Percentiles rank a stretch among this genome's conserved stretches.
Evolutionary conservation across 768 basidiomycete genomes (phyloP).

Genomic region (Rhodotorula kratochvilovae): DNA sequence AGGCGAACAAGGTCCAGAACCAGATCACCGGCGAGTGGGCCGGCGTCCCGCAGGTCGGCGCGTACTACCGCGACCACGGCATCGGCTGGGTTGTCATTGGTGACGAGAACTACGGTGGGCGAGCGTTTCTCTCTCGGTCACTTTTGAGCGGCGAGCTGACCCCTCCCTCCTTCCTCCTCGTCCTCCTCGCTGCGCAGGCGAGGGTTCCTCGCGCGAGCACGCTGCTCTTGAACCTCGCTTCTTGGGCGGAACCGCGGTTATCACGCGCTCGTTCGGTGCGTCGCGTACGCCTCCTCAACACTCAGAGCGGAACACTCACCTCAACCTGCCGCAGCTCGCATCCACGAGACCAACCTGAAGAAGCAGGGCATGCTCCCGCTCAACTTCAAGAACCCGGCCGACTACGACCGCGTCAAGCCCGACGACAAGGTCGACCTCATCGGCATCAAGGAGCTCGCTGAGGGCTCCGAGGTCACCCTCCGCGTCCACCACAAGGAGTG

Average conservation of each 20-base stretch:
- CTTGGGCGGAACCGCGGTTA: constrained; percentile 23
- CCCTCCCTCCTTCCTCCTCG: neutral
- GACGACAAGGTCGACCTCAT: constrained; percentile 82
- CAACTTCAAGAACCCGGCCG: constrained; percentile 78
- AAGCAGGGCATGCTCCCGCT: constrained; percentile 66
- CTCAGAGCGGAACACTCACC: constrained; percentile 59
- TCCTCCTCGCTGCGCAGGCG: constrained; percentile 58
- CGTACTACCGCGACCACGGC: constrained; percentile 79
- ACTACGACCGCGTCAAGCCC: constrained; percentile 88
- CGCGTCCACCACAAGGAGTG: constrained; percentile 64
- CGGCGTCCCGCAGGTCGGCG: constrained; percentile 77
- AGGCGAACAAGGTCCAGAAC: constrained; percentile 90
- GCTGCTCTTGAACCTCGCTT: constrained; percentile 94
- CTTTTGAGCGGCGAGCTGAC: no score
- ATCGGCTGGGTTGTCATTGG: constrained; percentile 93
- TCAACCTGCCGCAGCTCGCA: constrained; percentile 57
- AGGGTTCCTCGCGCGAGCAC: constrained; percentile 96
- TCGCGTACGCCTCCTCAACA: neutral
- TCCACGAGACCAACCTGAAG: constrained; percentile 63
- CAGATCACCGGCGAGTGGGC: constrained; percentile 62
- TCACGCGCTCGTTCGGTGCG: constrained; percentile 68
- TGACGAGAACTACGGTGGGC: constrained; percentile 59
- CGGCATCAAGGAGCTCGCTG: constrained; percentile 80
- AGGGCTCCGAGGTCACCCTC: constrained; percentile 84
- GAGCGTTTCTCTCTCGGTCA: neutral